Evolutionary conservation across 352 stramenopile genomes (phyloP), one percentile per base, ranked within the genome.

Genomic region (Phytophthora sp.): DNA sequence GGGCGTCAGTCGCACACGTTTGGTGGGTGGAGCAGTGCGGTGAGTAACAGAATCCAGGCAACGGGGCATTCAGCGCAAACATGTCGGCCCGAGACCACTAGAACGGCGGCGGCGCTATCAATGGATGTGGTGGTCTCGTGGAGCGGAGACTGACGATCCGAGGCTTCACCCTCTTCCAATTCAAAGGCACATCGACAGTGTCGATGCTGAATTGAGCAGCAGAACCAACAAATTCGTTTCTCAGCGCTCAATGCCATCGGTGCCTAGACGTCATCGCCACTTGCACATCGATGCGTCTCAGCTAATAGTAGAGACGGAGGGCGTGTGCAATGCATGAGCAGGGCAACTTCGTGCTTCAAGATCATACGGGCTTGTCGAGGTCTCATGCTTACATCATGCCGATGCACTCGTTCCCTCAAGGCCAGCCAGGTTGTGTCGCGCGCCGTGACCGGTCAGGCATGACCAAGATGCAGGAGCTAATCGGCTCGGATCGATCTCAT

Each of bases 291-390:
- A 56, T 26, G 23, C 32, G 34, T 35, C 20, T 15, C 6, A 35
- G 3, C 30, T n/a, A n/a, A n/a, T n/a, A 34, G 53, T 62, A 62
- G 32, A 54, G 53, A 44, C 31, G 28, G 2, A n/a, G 30, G 42
- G 30, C 32, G 45, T 63, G 35, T 56, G 43, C 54, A 63, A 56
- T 49, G 18, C 11, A 31, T 54, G 35, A 54, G 54, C 43, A 31
- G 54, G 12, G 34, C 35, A 32, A 63, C 54, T 49, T 6, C 46
- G 35, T 50, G 43, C 35, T 49, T 63, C 18, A 50, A 63, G 54
- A 30, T 54, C 54, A 60, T 50, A 23, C 27, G 8, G 5, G 24
- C 17, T 34, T 38, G 28, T 42, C 50, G 18, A 35, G 51, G n/a
- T n/a, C 23, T 20, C 26, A 20, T 30, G 53, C 20, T 44, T 35